Percentiles rank a stretch among this genome's conserved stretches.
Evolutionary conservation across 2,329 filamentous ascomycete species (phyloP).

Genomic region (Dichotomopilus funicola): DNA sequence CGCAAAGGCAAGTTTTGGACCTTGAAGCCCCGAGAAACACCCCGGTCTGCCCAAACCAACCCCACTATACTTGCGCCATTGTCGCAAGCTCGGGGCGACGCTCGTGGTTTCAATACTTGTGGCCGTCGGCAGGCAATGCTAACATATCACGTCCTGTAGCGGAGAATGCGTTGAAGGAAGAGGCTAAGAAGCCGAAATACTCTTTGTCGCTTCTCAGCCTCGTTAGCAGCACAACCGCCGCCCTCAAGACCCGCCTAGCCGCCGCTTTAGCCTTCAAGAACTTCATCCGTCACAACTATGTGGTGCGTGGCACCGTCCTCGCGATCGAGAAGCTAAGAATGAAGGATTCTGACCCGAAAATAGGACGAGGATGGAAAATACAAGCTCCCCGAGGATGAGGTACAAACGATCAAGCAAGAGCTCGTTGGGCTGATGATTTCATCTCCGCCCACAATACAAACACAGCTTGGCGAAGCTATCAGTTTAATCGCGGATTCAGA

Average conservation of each 20-base stretch:
- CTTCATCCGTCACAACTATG: constrained; percentile 91
- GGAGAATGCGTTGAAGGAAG: constrained; percentile 69
- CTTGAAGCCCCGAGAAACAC: not conserved
- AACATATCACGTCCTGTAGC: constrained; percentile 45
- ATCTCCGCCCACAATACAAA: constrained; percentile 78
- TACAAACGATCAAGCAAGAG: constrained; percentile 85
- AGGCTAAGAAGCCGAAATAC: constrained; percentile 80
- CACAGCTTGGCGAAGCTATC: constrained; percentile 92
- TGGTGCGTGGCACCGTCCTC: constrained; percentile 43
- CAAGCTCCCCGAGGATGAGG: constrained; percentile 76
- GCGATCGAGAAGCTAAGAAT: not conserved
- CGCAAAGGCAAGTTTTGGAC: constrained; percentile 63
- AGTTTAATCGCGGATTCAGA: constrained; percentile 97
- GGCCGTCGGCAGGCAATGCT: not conserved
- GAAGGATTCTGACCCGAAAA: constrained; percentile 7
- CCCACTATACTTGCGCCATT: constrained; percentile 2
- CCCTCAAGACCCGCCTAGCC: constrained; percentile 73
- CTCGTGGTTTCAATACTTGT: not conserved
- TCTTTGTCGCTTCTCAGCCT: constrained; percentile 85
- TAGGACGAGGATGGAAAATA: constrained; percentile 90
- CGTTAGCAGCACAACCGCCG: constrained; percentile 67
- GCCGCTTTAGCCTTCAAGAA: constrained; percentile 97
- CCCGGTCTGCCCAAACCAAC: constrained; percentile 3
- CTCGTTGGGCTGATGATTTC: constrained; percentile 95
- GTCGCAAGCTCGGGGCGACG: not conserved